phyloP scores from a whole-genome alignment of 306 rosid genomes.

The Sechiopsis laciniata region DNA sequence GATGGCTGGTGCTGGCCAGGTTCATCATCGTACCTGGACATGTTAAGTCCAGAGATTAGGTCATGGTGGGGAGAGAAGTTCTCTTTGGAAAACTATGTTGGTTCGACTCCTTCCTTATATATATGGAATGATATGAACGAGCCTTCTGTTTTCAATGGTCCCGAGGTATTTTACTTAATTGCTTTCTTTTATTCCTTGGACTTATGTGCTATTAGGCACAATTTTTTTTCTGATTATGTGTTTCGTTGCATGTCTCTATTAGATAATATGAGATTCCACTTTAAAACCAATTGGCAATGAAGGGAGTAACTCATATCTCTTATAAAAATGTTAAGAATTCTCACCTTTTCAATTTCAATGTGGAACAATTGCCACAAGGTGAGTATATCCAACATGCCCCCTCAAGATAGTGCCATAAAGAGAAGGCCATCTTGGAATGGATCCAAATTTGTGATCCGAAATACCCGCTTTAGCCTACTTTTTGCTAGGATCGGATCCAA shows the following conservation, averaged over 20 bases:
- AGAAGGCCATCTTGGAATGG: no score
- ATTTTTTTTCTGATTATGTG: not conserved
- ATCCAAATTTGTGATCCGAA: no score
- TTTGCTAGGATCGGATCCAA: no score
- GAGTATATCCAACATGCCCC: no score
- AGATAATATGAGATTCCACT: no score
- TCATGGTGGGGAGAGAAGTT: constrained; percentile 91
- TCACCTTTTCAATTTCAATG: no score
- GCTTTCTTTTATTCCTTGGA: constrained; percentile 19
- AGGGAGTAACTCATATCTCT: no score
- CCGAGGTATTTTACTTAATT: constrained; percentile 60
- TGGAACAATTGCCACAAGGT: no score
- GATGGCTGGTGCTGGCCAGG: constrained; percentile 99
- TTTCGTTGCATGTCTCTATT: not conserved
- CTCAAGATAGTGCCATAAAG: no score
- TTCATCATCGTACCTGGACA: constrained; percentile 77
- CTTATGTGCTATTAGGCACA: not conserved
- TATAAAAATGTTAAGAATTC: no score
- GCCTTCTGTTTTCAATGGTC: constrained; percentile 97
- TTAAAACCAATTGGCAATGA: no score
- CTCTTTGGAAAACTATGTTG: constrained; percentile 58
- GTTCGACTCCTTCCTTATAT: constrained; percentile 86
- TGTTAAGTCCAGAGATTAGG: constrained; percentile 67
- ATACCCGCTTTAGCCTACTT: no score
- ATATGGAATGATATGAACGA: constrained; percentile 99